Conservation (phyloP, 176 grass and related monocot species). For the Aechmea fasciata region DNA sequence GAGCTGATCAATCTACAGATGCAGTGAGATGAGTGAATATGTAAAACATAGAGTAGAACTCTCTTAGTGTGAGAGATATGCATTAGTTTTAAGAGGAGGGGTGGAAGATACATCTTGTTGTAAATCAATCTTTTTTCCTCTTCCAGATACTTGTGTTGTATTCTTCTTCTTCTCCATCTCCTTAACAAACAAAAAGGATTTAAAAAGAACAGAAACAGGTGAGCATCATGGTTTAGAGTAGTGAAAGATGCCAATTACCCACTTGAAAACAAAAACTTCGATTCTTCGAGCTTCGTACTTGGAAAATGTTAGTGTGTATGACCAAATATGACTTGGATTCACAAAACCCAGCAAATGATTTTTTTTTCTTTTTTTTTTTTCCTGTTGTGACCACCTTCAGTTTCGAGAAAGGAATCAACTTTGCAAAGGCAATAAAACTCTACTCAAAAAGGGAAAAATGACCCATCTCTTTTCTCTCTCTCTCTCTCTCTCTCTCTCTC, state of each 20-base stretch:
- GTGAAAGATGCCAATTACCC: neutral
- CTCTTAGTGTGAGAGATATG: neutral
- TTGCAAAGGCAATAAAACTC: slow-evolving; percentile 18
- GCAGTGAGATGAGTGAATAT: neutral
- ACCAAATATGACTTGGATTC: slow-evolving; percentile 16
- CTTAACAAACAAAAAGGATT: slow-evolving; percentile 33
- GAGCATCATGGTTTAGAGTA: too few relatives aligned
- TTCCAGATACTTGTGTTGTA: slow-evolving; percentile 34
- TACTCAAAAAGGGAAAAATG: neutral
- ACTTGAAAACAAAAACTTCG: neutral
- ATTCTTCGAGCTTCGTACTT: slow-evolving; percentile 9
- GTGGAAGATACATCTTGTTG: slow-evolving; percentile 79
- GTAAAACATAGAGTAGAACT: slow-evolving; percentile 3
- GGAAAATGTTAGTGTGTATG: slow-evolving; percentile 34
- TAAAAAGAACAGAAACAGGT: slow-evolving; percentile 14
- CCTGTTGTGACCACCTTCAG: slow-evolving; percentile 13
- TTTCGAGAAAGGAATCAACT: slow-evolving; percentile 28
- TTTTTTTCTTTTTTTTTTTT: too few relatives aligned
- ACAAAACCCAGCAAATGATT: too few relatives aligned
- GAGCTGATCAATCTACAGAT: slow-evolving; percentile 74
- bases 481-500: slow-evolving; percentile 8
- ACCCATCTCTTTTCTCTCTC: slow-evolving; percentile 31
- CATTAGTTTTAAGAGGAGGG: slow-evolving; percentile 9
- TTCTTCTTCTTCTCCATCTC: slow-evolving; percentile 30
- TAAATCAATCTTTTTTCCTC: slow-evolving; percentile 70